Base-by-base conservation (phyloP, 352 stramenopile species). In the Pythium coloratum region DNA sequence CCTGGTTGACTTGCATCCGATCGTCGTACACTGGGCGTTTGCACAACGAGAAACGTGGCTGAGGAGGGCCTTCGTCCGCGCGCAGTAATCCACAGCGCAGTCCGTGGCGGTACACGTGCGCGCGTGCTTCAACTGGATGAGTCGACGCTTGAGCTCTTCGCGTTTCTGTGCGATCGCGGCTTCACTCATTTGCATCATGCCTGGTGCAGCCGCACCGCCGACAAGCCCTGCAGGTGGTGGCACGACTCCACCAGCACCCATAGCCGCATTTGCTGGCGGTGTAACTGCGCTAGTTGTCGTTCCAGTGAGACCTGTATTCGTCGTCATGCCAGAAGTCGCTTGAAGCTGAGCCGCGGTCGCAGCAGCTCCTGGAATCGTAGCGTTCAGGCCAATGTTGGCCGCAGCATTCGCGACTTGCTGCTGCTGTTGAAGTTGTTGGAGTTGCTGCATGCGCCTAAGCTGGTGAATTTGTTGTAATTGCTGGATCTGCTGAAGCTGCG, bases 381-480 rank as follows among this genome's bases (percentile, higher is more conserved):
- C 67, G 66, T 75, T 63, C 16, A 75, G 14, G 12, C 68, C 68
- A 16, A 70, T 75, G 36, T 75, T 75, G 51, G 72, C 57, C 51
- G 72, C 42, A 49, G 77, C 63, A 54, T 73, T 67, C 26, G 75
- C 55, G 77, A 84, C 34, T 67, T 89, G 74, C 38, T 90, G 81
- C 63, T 90, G 84, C 42, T 91, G 85, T 38, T 92, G 86, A 12
- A 94, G 71, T 58, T 90, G 84, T 49, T 91, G 73, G 18, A 82
- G 61, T 53, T 86, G 77, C 54, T 83, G 83, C 86, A 93, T 91
- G 5, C 82, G 84, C 38, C 83, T 82, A 26, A 94, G 71, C 33
- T 95, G 86, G 64, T 95, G 87, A 58, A 96, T 92, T 68, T 94
- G 86, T 64, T 95, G 88, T 3, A 95, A 80, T 55, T 94, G 87